Base-by-base conservation (phyloP, 805 yeast species). In the Metschnikowia kunwiensis region DNA sequence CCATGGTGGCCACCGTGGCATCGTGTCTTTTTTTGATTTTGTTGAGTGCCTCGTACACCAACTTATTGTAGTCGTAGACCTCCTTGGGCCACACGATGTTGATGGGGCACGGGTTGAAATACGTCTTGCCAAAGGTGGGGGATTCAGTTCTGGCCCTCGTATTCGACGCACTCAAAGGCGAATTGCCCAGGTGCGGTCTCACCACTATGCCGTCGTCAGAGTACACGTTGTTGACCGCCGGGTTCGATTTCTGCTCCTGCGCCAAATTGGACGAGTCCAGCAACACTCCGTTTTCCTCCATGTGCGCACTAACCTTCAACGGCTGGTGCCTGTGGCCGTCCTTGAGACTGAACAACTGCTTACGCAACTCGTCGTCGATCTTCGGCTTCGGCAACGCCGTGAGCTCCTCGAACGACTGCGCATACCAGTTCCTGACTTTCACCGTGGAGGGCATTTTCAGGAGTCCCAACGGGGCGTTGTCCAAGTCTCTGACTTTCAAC, bases 1-100 rank as follows among this genome's bases (percentile, higher is more conserved):
- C 95, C 53, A 88, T 81, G 0, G 96, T 86, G 11, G 94, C 81
- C 12, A 88, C 96, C 0, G 95, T 89, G 7, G 95, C 95, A 59
- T 88, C 96, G 58, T 87, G 96, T 22, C 96, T 69, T 46, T 74
- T 77, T 55, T 87, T 88, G 60, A 87, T 87, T 43, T 72, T 77
- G 34, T 76, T 73, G 42, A 87, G 67, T 0, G 84, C 68, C 26
- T 80, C 80, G 28, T 80, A 77, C 8, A 86, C 91, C 10, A 57
- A 46, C 51, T 74, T 74, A 58, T 84, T 88, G 61, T 82, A 88
- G 42, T 75, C 77, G 47, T 75, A 74, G 22, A 84, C 84, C 50
- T 82, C 93, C 29, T 75, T 68, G 11, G 94, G 88, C 80, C 89
- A 84, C 16, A 71, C 65, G 10, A 70, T 65, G 50, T 74, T 74